Evolutionary conservation across 352 stramenopile species (phyloP), one percentile per base, ranked within the genome.

Genomic region (Thalassiosira hispida): DNA sequence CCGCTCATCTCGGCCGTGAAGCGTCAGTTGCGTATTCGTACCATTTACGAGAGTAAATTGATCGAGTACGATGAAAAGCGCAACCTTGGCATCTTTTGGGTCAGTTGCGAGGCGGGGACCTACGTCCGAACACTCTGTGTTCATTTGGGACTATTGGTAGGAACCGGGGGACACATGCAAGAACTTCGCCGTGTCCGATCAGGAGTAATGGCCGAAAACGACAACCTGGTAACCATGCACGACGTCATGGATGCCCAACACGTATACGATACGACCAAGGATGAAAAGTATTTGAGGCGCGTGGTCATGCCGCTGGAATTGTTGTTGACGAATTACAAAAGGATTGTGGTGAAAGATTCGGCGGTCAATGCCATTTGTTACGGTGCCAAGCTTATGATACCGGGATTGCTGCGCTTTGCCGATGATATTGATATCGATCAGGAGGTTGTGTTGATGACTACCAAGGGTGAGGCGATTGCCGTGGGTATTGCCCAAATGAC

Each of bases 361-460:
- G 97, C 96, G 11, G 97, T 99, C 3, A 99, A 99, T 90, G 97
- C 98, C 25, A 98, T 99, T 82, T 99, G 98, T 89, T 99, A 99
- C 88, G 98, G 98, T 49, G 98, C 98, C 73, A 99, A 99, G 93
- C 96, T 99, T 59, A 99, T 99, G 97, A 97, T 99, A 55, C 98
- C 98, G 0, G 98, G 98, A 78, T 87, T 99, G 22, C 85, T 99
- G 55, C 95, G 98, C 44, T 99, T 99, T 90, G 97, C 97, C 0
- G 97, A 99, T 84, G 97, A 98, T 86, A 99, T 99, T 88, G 97
- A 99, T 86, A 93, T 99, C 40, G 96, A 96, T 72, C 96, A 98
- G 63, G 98, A 99, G 74, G 97, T 99, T 14, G 97, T 99, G 53
- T 90, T 99, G 5, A 99, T 99, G 96, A 99, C 97, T 25, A 99